A percentile compares a stretch with the other conserved stretches of the same genome.
Evolutionary conservation across 768 basidiomycete species (phyloP).

Genomic region (Suillus subluteus): DNA sequence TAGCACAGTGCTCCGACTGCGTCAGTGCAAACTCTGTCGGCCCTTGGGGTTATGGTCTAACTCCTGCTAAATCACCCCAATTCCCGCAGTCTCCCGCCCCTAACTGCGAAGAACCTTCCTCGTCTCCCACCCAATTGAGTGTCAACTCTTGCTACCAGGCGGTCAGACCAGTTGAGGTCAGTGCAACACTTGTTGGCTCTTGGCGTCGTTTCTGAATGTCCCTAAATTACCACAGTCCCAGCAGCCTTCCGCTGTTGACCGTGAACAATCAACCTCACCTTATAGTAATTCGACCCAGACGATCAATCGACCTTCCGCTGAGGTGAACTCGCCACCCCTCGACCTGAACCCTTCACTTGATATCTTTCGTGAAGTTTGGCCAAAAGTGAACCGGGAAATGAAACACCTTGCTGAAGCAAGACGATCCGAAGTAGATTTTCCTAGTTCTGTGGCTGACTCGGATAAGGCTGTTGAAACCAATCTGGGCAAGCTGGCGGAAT

Average conservation of each 20-base stretch:
- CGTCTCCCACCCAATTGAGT: neutral
- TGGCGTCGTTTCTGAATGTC: neutral
- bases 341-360: slow-evolving; percentile 19
- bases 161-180: slow-evolving; percentile 12
- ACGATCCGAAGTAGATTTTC: neutral
- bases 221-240: neutral
- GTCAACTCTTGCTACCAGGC: too few relatives aligned
- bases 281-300: neutral
- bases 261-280: neutral
- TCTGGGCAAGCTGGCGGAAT: slow-evolving; percentile 4
- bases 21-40: neutral
- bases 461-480: neutral
- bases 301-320: slow-evolving; percentile 11
- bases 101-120: neutral
- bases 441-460: neutral
- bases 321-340: slow-evolving; percentile 22
- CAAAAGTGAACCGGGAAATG: slow-evolving; percentile 41
- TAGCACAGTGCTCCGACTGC: neutral
- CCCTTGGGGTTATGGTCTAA: neutral
- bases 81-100: neutral
- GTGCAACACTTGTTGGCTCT: neutral
- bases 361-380: slow-evolving; percentile 35
- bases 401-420: slow-evolving; percentile 31
- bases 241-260: neutral
- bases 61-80: slow-evolving; percentile 1